Base-by-base conservation (phyloP, 805 yeast genomes). In the Blastobotrys americana region DNA sequence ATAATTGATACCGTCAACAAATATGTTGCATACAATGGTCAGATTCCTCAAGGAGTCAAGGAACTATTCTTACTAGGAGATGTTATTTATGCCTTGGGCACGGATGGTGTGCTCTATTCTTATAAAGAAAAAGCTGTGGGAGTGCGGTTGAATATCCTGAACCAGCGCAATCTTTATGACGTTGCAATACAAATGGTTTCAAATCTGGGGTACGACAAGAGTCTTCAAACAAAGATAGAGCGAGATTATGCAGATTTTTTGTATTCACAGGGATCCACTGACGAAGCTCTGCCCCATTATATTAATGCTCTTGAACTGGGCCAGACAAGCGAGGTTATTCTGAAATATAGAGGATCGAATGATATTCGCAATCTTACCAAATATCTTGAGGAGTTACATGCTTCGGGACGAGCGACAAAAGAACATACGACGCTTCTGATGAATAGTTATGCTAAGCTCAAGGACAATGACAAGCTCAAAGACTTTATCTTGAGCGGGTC, bases 341-440 rank as follows among this genome's bases (percentile, higher is more conserved):
- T 85, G 36, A 81, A 82, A 55, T 86, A 82, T 60, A 80, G 83
- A 51, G 94, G 82, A 48, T 81, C 87, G 17, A 78, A 84, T 4
- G 81, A 82, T 46, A 83, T 86, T 1, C 66, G 69, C 22, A 76
- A 76, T 47, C 64, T 89, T 54, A 73, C 86, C 0, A 67, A 68
- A 35, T 88, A 82, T 51, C 65, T 88, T 27, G 78, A 78, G 59
- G 73, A 73, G 9, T 67, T 88, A 51, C 69, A 83, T 43, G 71
- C 71, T 5, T 61, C 70, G 36, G 71, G 73, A 2, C 52, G 72
- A 10, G 80, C 95, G 0, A 75, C 76, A n/a, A 71, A 77, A 23
- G 94, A 88, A 57, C 97, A 90, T 60, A 73, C 87, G 4, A 88
- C 96, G 0, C 63, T 90, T 20, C 67, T 89, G 34, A 63, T 89